Conservation (phyloP, 352 stramenopile genomes). For the Pythium inflatum region DNA sequence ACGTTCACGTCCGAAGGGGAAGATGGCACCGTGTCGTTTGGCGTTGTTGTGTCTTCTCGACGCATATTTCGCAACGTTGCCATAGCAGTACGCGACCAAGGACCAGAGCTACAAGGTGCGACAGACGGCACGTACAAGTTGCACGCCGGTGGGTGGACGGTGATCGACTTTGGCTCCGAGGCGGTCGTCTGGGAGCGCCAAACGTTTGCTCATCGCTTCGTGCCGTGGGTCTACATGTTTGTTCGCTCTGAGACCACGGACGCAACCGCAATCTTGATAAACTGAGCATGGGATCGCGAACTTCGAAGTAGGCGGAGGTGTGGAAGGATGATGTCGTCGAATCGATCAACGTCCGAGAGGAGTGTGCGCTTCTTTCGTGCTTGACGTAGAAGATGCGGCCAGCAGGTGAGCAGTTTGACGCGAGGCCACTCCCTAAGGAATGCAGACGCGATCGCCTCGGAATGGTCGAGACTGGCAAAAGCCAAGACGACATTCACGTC, state of each 20-base stretch:
- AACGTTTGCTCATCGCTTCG: slow-evolving; percentile 2
- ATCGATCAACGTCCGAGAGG: background rate
- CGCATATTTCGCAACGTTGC: slow-evolving; percentile 8
- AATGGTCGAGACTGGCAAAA: slow-evolving; percentile 16
- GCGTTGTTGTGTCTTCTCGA: slow-evolving; percentile 12
- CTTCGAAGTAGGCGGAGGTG: background rate
- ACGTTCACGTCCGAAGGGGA: background rate
- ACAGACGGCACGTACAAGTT: slow-evolving; percentile 22
- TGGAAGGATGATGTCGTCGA: slow-evolving; percentile 9
- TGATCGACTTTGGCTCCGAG: slow-evolving; percentile 9
- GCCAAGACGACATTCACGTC: background rate
- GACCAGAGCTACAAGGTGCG: background rate
- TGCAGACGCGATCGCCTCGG: slow-evolving; percentile 18
- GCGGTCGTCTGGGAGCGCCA: background rate
- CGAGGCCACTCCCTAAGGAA: slow-evolving; percentile 7
- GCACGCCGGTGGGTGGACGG: slow-evolving; percentile 12
- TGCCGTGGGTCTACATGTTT: slow-evolving; percentile 23
- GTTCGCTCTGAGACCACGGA: slow-evolving; percentile 13
- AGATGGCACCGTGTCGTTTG: slow-evolving; percentile 1
- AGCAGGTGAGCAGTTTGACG: background rate
- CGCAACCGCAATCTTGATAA: slow-evolving; percentile 19
- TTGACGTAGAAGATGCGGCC: slow-evolving; percentile 8
- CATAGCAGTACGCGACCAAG: background rate
- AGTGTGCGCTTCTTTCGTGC: background rate
- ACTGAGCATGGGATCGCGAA: slow-evolving; percentile 13